Evolutionary conservation across 1,139 yeast genomes (phyloP).

Genomic region (Taphrina confusa): DNA sequence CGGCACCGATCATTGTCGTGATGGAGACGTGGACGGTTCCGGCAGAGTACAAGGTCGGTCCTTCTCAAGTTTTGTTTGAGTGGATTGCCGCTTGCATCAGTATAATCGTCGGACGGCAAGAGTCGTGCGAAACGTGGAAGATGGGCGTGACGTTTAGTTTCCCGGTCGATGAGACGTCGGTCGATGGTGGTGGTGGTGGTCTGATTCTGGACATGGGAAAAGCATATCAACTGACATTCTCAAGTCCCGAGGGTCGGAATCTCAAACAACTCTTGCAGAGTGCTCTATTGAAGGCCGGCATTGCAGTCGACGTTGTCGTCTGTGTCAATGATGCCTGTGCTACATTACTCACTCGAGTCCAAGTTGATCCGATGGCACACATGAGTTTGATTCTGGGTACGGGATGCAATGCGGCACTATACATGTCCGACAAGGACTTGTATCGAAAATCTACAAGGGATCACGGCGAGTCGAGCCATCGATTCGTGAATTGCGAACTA

Average conservation of each 20-base stretch:
- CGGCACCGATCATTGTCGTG: slow-evolving; percentile 47
- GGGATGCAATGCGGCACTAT: slow-evolving; percentile 66
- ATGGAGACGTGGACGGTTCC: slow-evolving; percentile 39
- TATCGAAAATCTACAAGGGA: too few relatives aligned
- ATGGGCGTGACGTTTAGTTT: slow-evolving; percentile 80
- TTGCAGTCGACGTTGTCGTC: slow-evolving; percentile 66
- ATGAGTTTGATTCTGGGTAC: slow-evolving; percentile 88
- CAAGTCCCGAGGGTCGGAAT: slow-evolving; percentile 71
- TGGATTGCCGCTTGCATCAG: slow-evolving; percentile 58
- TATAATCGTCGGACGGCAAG: background rate
- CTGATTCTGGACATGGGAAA: slow-evolving; percentile 85
- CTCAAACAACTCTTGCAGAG: slow-evolving; percentile 66
- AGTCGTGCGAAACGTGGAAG: slow-evolving; percentile 44
- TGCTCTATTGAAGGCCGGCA: slow-evolving; percentile 51
- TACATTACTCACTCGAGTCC: slow-evolving; percentile 75
- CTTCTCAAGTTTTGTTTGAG: slow-evolving; percentile 65
- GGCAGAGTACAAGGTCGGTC: slow-evolving; percentile 41
- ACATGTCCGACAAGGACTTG: background rate
- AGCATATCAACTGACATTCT: slow-evolving; percentile 63
- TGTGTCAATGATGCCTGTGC: slow-evolving; percentile 90
- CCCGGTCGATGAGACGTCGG: slow-evolving; percentile 72
- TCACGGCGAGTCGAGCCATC: background rate
- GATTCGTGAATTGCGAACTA: slow-evolving; percentile 46
- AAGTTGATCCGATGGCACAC: slow-evolving; percentile 59
- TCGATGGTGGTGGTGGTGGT: slow-evolving; percentile 62